Base-by-base conservation (phyloP, 306 rosid genomes). In the Carpinus fangiana region DNA sequence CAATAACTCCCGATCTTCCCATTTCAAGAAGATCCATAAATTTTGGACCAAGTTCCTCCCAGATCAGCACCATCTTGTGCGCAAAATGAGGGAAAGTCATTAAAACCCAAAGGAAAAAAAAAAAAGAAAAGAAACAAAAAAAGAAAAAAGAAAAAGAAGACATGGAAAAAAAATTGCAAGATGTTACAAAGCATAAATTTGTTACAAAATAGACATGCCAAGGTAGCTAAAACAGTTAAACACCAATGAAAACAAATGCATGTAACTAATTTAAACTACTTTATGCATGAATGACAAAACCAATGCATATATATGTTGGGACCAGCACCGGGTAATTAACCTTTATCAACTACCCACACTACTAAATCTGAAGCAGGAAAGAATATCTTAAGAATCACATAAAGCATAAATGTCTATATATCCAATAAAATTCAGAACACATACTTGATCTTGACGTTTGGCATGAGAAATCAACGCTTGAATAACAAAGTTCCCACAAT, bases 1-100 rank as follows among this genome's bases (percentile, higher is more conserved):
- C 96, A 76, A 91, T 88, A 77, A 93, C 97, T 77, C 98, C 98
- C n/a, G 99, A 78, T 84, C 85, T 89, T 85, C 99, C 96, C 93
- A 89, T 86, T 84, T 87, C 82, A 57, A 95, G 84, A 79, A 95
- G 94, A 79, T 79, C 88, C 77, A 81, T 85, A 76, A 95, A 75
- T 61, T 89, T 95, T 45, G 85, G 83, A 73, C 91, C 96, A 72
- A 95, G 94, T 78, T 95, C 98, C 73, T 89, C 87, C 98, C 97
- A 95, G 20, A 91, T 83, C 85, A 90, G 77, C 81, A 87, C 91
- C 96, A 95, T 78, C 98, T 95, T 79, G 53, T 73, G 70, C 34
- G 76, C 55, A 85, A 82, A 75, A 74, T 11, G 70, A 84, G 70
- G 34, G 65, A 21, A 14, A 51, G 52, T 52, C 46, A 31, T 76